phyloP scores from a whole-genome alignment of 768 basidiomycete genomes.

The Suillus spraguei region DNA sequence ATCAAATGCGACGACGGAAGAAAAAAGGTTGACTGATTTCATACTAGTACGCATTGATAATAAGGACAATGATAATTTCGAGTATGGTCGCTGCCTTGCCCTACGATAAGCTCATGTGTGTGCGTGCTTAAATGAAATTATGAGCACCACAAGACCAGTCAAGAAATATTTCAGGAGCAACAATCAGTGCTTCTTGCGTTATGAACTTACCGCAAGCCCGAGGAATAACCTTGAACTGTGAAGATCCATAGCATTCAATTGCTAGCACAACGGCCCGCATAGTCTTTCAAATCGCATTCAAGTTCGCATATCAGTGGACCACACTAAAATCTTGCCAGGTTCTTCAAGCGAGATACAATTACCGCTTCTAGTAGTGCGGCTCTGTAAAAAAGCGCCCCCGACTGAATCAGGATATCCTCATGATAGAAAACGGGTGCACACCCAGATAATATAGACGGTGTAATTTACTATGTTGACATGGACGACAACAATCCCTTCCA shows the following conservation, averaged over 20 bases:
- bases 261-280: not conserved
- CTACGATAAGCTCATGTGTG: not conserved
- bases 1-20: not conserved
- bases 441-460: not conserved
- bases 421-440: not conserved
- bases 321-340: not conserved
- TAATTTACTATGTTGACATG: conserved; percentile 20
- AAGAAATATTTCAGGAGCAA: not conserved
- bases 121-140: not conserved
- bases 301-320: not conserved
- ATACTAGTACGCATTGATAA: not conserved
- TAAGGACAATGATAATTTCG: not conserved
- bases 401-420: not conserved
- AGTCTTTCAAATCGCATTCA: not conserved
- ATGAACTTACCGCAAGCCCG: not conserved
- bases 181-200: not conserved
- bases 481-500: conserved; percentile 57
- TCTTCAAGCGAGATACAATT: not conserved
- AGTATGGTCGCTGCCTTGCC: not conserved
- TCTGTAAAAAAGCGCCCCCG: not conserved
- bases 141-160: not conserved
- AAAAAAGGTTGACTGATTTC: not conserved
- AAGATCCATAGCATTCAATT: not conserved
- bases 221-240: not conserved
- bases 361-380: not conserved